Percentiles rank a stretch among this genome's conserved stretches.
Conservation (phyloP, 345 rosid species). For the Salix brachista region DNA sequence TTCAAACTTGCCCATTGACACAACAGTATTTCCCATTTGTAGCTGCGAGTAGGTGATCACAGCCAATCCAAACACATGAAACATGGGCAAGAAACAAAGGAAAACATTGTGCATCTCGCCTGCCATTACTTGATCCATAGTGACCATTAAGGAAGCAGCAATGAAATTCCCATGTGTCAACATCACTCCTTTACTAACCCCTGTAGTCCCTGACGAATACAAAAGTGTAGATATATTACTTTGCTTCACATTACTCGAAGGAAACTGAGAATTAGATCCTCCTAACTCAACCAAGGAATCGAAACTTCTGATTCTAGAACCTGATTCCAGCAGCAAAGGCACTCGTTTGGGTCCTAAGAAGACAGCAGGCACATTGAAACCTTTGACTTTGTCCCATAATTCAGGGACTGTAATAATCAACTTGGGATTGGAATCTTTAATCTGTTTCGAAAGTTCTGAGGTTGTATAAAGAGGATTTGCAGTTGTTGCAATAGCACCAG, state of each 20-base stretch:
- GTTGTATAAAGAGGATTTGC: constrained; percentile 59
- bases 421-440: constrained; percentile 42
- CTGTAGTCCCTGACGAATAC: background rate
- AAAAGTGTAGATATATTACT: background rate
- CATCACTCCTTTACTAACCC: background rate
- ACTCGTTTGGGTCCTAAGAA: background rate
- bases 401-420: background rate
- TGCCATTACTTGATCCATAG: background rate
- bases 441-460: constrained; percentile 54
- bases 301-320: background rate
- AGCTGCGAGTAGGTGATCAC: background rate
- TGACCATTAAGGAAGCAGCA: background rate
- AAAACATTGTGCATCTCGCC: background rate
- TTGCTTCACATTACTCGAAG: background rate
- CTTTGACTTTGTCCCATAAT: background rate
- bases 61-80: background rate
- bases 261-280: background rate
- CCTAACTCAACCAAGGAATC: background rate
- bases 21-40: background rate
- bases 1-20: background rate
- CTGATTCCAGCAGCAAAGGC: background rate
- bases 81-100: background rate
- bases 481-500: constrained; percentile 66
- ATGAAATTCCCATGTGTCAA: background rate
- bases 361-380: background rate